Evolutionary conservation across 805 yeast species (phyloP).

Genomic region (Starmerella bombicola): DNA sequence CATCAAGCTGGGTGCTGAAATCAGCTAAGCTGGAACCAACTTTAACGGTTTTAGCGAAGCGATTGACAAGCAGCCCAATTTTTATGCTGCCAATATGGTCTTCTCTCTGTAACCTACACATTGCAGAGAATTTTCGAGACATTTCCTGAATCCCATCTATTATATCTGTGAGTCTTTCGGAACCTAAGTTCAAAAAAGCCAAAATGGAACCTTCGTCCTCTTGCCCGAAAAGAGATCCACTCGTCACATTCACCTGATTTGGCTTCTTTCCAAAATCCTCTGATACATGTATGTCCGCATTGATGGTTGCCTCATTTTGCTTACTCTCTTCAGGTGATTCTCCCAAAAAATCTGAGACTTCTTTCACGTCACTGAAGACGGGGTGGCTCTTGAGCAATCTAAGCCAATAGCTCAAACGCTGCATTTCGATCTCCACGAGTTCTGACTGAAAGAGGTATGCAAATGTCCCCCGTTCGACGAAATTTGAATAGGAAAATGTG

Average conservation of each 20-base stretch:
- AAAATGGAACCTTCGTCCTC: slow-evolving; percentile 9
- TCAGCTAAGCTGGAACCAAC: too few relatives aligned
- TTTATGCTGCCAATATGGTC: neutral
- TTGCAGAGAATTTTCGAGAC: neutral
- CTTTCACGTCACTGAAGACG: neutral
- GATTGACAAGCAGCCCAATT: neutral
- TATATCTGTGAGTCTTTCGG: slow-evolving; percentile 8
- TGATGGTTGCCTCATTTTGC: neutral
- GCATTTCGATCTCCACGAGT: neutral
- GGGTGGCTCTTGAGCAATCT: slow-evolving; percentile 3
- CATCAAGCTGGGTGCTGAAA: neutral
- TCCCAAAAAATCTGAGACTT: neutral
- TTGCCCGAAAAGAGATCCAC: slow-evolving; percentile 1
- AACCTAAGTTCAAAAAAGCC: slow-evolving; percentile 12
- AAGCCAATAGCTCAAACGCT: slow-evolving; percentile 5
- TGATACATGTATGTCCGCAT: neutral
- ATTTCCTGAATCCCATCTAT: neutral
- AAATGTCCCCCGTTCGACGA: neutral
- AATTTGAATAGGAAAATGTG: neutral
- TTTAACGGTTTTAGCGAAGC: neutral
- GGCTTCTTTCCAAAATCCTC: neutral
- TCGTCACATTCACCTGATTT: neutral
- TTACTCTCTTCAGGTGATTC: neutral
- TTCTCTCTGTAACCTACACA: neutral
- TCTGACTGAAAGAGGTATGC: neutral